A percentile compares a stretch with the other conserved stretches of the same genome.
These are phyloP conservation scores for Erodium texanum DNA, from an alignment of 441 rosid species.

Conservation along the genomic window DNA sequence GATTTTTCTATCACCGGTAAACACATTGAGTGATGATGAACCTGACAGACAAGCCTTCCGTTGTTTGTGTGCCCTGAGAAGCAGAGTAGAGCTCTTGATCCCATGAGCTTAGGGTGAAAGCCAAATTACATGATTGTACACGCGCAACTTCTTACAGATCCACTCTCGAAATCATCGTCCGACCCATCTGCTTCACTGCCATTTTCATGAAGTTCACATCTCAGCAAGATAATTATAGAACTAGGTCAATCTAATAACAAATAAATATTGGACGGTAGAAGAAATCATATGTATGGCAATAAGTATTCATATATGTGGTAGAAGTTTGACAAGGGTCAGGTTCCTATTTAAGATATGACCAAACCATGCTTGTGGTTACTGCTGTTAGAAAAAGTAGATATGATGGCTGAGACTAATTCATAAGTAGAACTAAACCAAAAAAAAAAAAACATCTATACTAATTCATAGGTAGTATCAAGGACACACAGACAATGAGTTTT, in stretches of 20 bases:
- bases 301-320: neutral
- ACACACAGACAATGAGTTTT: neutral
- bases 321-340: no score
- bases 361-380: no score
- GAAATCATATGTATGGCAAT: neutral
- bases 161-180: slow-evolving; percentile 60
- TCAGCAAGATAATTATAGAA: slow-evolving; percentile 16
- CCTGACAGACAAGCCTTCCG: slow-evolving; percentile 6
- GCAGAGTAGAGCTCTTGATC: slow-evolving; percentile 9
- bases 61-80: slow-evolving; percentile 7
- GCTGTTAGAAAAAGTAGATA: no score
- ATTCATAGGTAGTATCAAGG: neutral
- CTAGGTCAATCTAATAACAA: neutral
- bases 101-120: neutral
- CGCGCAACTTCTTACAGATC: slow-evolving; percentile 60
- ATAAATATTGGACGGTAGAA: neutral
- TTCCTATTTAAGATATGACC: no score
- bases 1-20: slow-evolving; percentile 16
- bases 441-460: no score
- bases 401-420: no score
- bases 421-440: no score
- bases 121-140: slow-evolving; percentile 68
- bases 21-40: slow-evolving; percentile 15
- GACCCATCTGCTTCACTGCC: slow-evolving; percentile 77
- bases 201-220: slow-evolving; percentile 19